A percentile compares a stretch with the other conserved stretches of the same genome.
Conservation (phyloP, 805 yeast species). For the Hanseniaspora taiwanica region DNA sequence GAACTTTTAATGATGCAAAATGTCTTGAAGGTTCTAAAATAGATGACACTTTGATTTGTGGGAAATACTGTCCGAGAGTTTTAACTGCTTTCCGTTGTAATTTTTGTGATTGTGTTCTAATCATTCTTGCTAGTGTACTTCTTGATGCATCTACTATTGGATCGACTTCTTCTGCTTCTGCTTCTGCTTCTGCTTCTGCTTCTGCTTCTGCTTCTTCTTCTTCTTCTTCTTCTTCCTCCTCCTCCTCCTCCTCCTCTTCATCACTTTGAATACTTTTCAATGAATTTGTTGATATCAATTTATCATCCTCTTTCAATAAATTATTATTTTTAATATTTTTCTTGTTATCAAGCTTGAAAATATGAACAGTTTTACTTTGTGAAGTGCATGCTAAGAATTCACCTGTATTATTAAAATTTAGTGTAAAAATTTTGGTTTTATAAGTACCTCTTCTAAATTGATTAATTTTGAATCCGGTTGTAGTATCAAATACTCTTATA, state of each 20-base stretch:
- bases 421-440: constrained; percentile 64
- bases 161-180: constrained; percentile 24
- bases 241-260: constrained; percentile 20
- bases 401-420: constrained; percentile 62
- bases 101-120: constrained; percentile 65
- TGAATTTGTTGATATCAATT: neutral
- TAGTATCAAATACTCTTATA: constrained; percentile 51
- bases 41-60: constrained; percentile 57
- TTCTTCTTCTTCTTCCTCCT: constrained; percentile 16
- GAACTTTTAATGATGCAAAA: constrained; percentile 77
- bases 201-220: constrained; percentile 4
- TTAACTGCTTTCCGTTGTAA: constrained; percentile 75
- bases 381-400: constrained; percentile 69
- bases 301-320: neutral
- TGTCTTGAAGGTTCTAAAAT: constrained; percentile 83
- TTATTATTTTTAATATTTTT: constrained; percentile 17
- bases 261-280: constrained; percentile 7
- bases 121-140: constrained; percentile 59
- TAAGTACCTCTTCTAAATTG: constrained; percentile 78
- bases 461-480: constrained; percentile 46
- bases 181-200: constrained; percentile 8
- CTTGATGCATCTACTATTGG: constrained; percentile 63
- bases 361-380: constrained; percentile 85
- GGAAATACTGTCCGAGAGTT: constrained; percentile 77
- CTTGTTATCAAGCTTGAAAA: constrained; percentile 45